Evolutionary conservation across 441 rosid species (phyloP), one percentile per base, ranked within the genome.

Genomic region (Eruca vesicaria): DNA sequence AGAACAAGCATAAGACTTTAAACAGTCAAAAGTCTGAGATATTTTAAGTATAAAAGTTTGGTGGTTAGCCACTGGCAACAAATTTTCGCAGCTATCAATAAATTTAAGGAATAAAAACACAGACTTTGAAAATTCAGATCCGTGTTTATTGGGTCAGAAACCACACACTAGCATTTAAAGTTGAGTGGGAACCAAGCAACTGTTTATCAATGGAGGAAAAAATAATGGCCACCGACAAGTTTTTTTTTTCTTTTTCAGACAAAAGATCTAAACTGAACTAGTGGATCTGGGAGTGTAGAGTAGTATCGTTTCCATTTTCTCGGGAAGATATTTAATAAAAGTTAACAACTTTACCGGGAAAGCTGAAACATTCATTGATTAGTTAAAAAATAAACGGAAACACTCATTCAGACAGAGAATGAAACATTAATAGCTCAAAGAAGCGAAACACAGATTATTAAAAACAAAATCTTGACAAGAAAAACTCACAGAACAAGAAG

Each of bases 111-210:
- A 73, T 11, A 14, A 53, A 28, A 60, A 78, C 55, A 66, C 73
- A 67, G 63, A 10, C 19, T 57, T 41, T 43, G 69, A 73, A 71
- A 68, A 71, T 63, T 33, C 72, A 79, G 84, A 83, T 78, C 84
- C 71, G 71, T 60, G 69, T 66, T 75, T 18, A 33, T 53, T 69
- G 71, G 83, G 66, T 73, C 66, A 67, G 68, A 73, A 64, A 72
- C 48, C 33, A 69, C 56, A 70, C 29, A 36, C 4, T 20, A 65
- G 78, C 48, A n/a, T 7, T 23, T 1, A 33, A 32, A 58, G 57
- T 70, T 63, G 55, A 79, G 65, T 74, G 69, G 45, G 56, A 66
- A 75, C 60, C 55, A 36, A 63, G 66, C 38, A 65, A 66, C 56
- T 70, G 38, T 31, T 65, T 32, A 48, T 38, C 11, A 38, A 48